A percentile compares a stretch with the other conserved stretches of the same genome.
These are phyloP conservation scores for Colletotrichum sp. DNA, from an alignment of 2,329 filamentous ascomycete genomes.

Conservation along the genomic window DNA sequence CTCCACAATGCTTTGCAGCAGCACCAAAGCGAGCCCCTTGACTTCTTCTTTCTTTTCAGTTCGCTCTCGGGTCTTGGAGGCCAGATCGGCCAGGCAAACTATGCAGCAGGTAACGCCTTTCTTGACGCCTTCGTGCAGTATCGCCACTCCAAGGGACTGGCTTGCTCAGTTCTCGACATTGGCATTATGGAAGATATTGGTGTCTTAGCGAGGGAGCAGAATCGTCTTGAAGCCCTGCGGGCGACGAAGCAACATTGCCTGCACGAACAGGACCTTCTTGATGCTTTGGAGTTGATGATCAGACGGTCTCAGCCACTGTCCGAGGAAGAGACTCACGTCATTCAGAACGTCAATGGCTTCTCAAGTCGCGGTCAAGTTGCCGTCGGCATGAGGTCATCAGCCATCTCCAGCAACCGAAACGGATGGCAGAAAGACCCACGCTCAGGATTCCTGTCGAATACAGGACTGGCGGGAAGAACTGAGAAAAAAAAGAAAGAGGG, in stretches of 20 bases:
- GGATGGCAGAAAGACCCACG: conserved; percentile 26
- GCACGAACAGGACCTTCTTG: conserved; percentile 25
- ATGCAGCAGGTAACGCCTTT: conserved; percentile 46
- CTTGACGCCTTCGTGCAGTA: conserved; percentile 43
- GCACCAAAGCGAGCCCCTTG: conserved; percentile 23
- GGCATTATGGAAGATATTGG: conserved; percentile 43
- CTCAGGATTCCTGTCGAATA: conserved; percentile 20
- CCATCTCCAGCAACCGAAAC: neutral
- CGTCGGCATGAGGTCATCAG: conserved; percentile 7
- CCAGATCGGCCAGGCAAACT: conserved; percentile 41
- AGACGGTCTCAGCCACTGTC: neutral
- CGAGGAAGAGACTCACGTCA: neutral
- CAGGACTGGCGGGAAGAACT: conserved; percentile 1
- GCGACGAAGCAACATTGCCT: conserved; percentile 14
- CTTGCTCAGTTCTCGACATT: conserved; percentile 44
- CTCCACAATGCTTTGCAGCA: conserved; percentile 36
- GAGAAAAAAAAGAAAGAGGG: neutral
- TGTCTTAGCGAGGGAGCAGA: conserved; percentile 30
- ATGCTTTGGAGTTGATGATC: conserved; percentile 16
- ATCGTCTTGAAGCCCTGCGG: conserved; percentile 13
- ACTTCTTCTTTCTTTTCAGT: conserved; percentile 42
- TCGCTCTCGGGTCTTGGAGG: conserved; percentile 41
- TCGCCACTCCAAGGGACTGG: conserved; percentile 36
- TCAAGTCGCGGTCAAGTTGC: conserved; percentile 24
- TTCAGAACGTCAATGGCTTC: neutral